Evolutionary conservation across 805 yeast genomes (phyloP).

Genomic region (Blastobotrys attinorum): DNA sequence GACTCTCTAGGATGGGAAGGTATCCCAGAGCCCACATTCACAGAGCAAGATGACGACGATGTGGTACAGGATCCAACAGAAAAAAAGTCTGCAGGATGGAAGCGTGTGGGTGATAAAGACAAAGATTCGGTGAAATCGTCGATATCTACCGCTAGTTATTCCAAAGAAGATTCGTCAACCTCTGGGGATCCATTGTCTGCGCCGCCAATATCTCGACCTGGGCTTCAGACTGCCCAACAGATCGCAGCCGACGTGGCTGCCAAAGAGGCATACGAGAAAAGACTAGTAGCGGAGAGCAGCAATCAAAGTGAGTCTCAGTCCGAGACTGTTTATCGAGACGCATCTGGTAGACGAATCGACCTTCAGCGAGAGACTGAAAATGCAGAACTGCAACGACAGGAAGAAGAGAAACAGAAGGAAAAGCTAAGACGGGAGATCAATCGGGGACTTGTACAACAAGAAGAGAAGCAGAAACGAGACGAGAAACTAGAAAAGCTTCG

Average conservation of each 20-base stretch:
- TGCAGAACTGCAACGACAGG: slow-evolving; percentile 15
- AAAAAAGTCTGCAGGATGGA: background rate
- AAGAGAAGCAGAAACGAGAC: slow-evolving; percentile 22
- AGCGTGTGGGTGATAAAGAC: background rate
- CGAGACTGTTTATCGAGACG: slow-evolving; percentile 56
- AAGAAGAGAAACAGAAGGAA: slow-evolving; percentile 23
- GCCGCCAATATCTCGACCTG: slow-evolving; percentile 24
- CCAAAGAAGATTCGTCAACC: too few species aligned
- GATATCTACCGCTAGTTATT: too few species aligned
- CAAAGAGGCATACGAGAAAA: slow-evolving; percentile 23
- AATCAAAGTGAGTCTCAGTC: slow-evolving; percentile 51
- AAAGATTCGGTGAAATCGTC: too few species aligned
- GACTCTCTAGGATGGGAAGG: background rate
- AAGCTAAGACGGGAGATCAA: slow-evolving; percentile 14
- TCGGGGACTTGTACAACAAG: slow-evolving; percentile 20
- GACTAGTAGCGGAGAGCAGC: slow-evolving; percentile 28
- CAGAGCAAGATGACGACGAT: background rate
- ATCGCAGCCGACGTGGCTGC: slow-evolving; percentile 32
- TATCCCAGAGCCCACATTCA: background rate
- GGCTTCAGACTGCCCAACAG: slow-evolving; percentile 41
- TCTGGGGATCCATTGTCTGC: too few species aligned
- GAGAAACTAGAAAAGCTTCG: slow-evolving; percentile 25
- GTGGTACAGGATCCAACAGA: background rate
- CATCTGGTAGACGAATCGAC: slow-evolving; percentile 47
- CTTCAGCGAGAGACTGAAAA: slow-evolving; percentile 27